Base-by-base conservation (phyloP, 371 early-diverging fungal genomes). In the Circinella minor region DNA sequence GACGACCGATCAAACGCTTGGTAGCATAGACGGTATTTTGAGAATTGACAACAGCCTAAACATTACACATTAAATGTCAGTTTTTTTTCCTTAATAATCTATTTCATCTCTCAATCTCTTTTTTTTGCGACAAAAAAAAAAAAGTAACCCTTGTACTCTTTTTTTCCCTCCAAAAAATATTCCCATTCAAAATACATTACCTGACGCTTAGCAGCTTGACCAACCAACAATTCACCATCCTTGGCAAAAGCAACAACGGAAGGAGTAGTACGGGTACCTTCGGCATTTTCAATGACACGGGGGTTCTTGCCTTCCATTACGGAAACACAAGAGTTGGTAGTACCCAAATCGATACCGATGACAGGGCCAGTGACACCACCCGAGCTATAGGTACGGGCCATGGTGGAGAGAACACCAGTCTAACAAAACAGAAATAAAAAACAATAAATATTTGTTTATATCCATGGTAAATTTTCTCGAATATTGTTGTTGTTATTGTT, bases 281-380 rank as follows among this genome's bases (percentile, higher is more conserved):
- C 96, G 17, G 94, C 77, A 86, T 99, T 99, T 82, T 96, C 97
- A 81, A 99, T 95, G 46, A 99, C 98, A 67, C 94, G 87, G 39
- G 99, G 97, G 69, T 84, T 90, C 77, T 96, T 97, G 74, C 99
- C 97, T 83, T 98, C 98, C 93, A 98, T 96, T 51, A 99, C 92
- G 47, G 98, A 91, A 34, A 98, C 98, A 78, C 99, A 99, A 17
- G 99, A 98, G 90, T 99, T 99, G 71, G 99, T 99, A 60, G 99
- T 99, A 67, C 99, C 99, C 73, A 99, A 88, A 88, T 99, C 99
- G 74, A 99, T 98, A 79, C 99, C 99, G 72, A 99, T 95, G 63
- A 97, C 96, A 67, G 89, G 88, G 43, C 98, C 98, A 75, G 91
- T 90, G 34, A 94, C 90, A 75, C 93, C 94, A 76, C 93, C 94